phyloP scores from a whole-genome alignment of 2,329 filamentous ascomycete genomes.

The Hirsutella minnesotensis region DNA sequence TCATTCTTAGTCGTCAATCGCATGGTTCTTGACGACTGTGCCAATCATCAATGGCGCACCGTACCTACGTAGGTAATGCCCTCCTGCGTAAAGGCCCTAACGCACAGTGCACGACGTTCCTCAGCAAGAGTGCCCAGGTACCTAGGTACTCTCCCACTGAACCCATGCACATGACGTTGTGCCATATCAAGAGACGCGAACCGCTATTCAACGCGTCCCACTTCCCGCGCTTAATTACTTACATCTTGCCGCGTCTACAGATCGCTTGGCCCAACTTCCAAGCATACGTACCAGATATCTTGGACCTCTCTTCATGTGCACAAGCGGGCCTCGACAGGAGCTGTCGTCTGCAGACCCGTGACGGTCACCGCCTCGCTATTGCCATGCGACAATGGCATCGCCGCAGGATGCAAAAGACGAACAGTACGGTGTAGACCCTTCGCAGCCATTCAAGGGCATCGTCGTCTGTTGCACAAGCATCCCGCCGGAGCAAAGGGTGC shows the following conservation, averaged over 20 bases:
- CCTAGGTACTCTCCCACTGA: too few relatives aligned
- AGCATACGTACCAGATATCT: too few relatives aligned
- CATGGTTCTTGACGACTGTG: too few relatives aligned
- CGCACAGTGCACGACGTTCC: too few relatives aligned
- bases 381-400: conserved; percentile 15
- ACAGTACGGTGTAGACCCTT: conserved; percentile 35
- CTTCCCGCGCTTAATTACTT: not conserved
- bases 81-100: too few relatives aligned
- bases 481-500: conserved; percentile 63
- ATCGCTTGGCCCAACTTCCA: too few relatives aligned
- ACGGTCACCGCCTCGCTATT: not conserved
- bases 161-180: conserved; percentile 1
- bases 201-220: not conserved
- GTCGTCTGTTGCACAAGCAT: conserved; percentile 85
- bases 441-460: conserved; percentile 56
- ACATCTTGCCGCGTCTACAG: too few relatives aligned
- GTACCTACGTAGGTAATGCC: too few relatives aligned
- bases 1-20: too few relatives aligned
- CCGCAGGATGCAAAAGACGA: conserved; percentile 12
- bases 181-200: not conserved
- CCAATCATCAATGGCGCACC: too few relatives aligned
- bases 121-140: too few relatives aligned
- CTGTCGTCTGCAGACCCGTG: not conserved
- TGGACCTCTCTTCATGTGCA: not conserved
- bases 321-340: not conserved